These are phyloP conservation scores for Schrenkiella parvula DNA, from an alignment of 345 rosid species.

Conservation along the genomic window DNA sequence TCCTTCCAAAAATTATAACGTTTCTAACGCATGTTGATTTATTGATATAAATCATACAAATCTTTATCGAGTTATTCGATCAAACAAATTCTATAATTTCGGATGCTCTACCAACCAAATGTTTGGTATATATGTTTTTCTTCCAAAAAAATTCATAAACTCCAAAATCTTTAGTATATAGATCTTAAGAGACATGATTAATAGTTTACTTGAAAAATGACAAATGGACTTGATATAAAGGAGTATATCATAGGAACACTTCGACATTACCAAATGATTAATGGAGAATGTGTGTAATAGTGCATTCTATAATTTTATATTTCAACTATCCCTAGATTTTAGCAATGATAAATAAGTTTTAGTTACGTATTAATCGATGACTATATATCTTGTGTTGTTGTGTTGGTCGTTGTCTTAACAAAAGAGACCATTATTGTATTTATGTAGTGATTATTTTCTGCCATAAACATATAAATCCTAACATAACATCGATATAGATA, in stretches of 20 bases:
- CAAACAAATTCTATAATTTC: not conserved
- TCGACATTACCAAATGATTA: conserved; percentile 21
- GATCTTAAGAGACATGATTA: not conserved
- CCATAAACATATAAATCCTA: conserved; percentile 8
- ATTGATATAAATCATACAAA: not conserved
- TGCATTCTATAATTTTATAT: conserved; percentile 12
- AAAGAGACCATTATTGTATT: conserved; percentile 15
- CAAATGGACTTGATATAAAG: not conserved
- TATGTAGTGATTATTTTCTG: not conserved
- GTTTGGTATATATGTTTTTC: not conserved
- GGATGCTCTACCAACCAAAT: too few relatives aligned
- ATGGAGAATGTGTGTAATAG: conserved; percentile 17
- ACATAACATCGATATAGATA: conserved; percentile 8
- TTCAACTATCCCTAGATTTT: conserved; percentile 34
- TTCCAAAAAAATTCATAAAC: not conserved
- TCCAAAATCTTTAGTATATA: not conserved
- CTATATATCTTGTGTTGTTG: conserved; percentile 7
- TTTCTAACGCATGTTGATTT: not conserved
- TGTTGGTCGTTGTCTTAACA: conserved; percentile 28
- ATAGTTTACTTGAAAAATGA: not conserved
- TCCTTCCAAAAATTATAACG: not conserved
- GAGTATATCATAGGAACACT: not conserved
- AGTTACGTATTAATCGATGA: conserved; percentile 9
- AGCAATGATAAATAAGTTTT: conserved; percentile 8
- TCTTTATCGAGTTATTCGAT: not conserved